Percentiles rank a stretch among this genome's conserved stretches.
Evolutionary conservation across 2,329 filamentous ascomycete genomes (phyloP).

Genomic region (Thielaviopsis punctulata): DNA sequence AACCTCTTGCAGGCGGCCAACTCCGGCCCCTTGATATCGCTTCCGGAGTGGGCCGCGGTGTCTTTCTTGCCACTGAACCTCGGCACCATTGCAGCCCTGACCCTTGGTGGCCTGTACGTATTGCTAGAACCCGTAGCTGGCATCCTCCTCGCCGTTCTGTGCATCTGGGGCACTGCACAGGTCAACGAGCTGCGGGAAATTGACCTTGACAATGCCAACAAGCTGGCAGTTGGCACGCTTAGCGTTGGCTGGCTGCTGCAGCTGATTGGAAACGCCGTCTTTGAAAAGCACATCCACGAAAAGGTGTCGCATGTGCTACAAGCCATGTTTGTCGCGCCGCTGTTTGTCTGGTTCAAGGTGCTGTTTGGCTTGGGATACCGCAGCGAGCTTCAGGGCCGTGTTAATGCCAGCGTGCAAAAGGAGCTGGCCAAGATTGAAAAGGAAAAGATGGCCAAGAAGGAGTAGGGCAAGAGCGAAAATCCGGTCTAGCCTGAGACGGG

Average conservation of each 20-base stretch:
- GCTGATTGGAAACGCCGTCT: constrained; percentile 80
- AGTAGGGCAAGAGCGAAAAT: constrained; percentile 19
- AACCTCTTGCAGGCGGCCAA: constrained; percentile 35
- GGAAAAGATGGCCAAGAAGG: constrained; percentile 33
- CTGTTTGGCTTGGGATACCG: constrained; percentile 84
- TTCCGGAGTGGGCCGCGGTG: constrained; percentile 49
- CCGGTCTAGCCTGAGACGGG: background rate
- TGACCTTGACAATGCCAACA: constrained; percentile 30
- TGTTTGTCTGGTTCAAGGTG: constrained; percentile 94
- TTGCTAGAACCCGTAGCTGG: constrained; percentile 90
- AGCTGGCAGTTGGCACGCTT: constrained; percentile 48
- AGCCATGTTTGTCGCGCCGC: constrained; percentile 78
- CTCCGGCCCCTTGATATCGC: constrained; percentile 42
- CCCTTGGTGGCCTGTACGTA: constrained; percentile 69
- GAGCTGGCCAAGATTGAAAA: constrained; percentile 62
- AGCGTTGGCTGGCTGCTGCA: constrained; percentile 70
- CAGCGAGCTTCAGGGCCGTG: constrained; percentile 64
- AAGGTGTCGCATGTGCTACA: constrained; percentile 74
- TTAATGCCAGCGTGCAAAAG: constrained; percentile 56
- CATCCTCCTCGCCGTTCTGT: constrained; percentile 54
- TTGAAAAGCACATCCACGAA: constrained; percentile 46
- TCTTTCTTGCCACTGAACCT: constrained; percentile 51
- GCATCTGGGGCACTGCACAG: constrained; percentile 57
- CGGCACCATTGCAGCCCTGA: constrained; percentile 43
- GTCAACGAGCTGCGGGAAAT: constrained; percentile 57